These are phyloP conservation scores for Phytophthora tentaculata DNA, from an alignment of 352 stramenopile species.

Conservation along the genomic window DNA sequence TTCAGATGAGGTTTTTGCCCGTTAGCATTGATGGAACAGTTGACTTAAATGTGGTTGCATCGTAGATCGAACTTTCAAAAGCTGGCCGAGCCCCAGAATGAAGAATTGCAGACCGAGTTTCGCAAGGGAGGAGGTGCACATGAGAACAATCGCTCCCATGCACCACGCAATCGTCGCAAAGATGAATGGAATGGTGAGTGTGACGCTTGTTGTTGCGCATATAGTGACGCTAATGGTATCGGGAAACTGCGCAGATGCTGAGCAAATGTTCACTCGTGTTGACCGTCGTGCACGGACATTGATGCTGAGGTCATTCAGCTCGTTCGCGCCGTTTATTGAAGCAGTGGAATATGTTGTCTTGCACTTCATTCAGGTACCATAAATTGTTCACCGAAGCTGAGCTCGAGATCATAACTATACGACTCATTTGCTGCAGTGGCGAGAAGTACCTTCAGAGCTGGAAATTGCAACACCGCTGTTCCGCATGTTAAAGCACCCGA, in stretches of 20 bases:
- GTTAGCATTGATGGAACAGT: not conserved
- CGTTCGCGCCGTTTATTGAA: conserved; percentile 78
- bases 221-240: not conserved
- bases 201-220: conserved; percentile 8
- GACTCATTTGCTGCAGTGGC: conserved; percentile 68
- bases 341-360: conserved; percentile 80
- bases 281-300: conserved; percentile 75
- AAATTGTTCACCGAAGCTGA: not conserved
- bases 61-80: conserved; percentile 87
- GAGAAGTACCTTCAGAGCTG: conserved; percentile 74
- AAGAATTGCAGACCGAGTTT: conserved; percentile 76
- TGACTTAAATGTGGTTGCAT: conserved; percentile 5
- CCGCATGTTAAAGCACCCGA: conserved; percentile 66
- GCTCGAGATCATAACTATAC: too few species aligned
- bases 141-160: conserved; percentile 45
- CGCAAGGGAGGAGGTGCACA: conserved; percentile 58
- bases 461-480: conserved; percentile 67
- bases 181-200: conserved; percentile 76
- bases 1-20: not conserved
- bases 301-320: conserved; percentile 70
- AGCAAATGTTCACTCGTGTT: conserved; percentile 82
- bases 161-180: conserved; percentile 49
- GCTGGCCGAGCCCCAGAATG: conserved; percentile 76
- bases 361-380: conserved; percentile 81
- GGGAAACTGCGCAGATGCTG: conserved; percentile 46